Base-by-base conservation (phyloP, 306 rosid genomes). In the Prunus salicina region DNA sequence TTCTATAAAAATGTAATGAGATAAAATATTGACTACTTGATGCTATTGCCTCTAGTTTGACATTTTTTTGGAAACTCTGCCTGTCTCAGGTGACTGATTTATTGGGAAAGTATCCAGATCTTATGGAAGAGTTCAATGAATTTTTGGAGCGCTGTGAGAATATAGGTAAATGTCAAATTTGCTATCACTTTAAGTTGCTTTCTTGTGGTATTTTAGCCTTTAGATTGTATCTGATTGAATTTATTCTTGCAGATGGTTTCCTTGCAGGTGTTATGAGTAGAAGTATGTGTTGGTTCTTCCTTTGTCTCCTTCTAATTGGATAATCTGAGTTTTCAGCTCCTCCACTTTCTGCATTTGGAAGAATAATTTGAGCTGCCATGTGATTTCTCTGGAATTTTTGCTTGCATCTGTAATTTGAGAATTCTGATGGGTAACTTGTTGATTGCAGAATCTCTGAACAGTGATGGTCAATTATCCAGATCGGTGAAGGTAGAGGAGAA, bases 91-190 rank as follows among this genome's bases (percentile, higher is more conserved):
- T 91, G 76, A 86, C 91, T 19, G 98, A 91, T 87, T 78, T 95
- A 80, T 89, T 95, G 75, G 99, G 97, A 84, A 95, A 89, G 81
- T 78, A 89, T 83, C 88, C 97, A 14, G 99, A 92, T 80, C 97
- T 95, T 78, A 89, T 95, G 99, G 89, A 82, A 18, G 98, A 88
- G 76, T 95, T 95, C 73, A 89, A 88, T 81, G 97, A 92, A 77
- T 95, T 95, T 82, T 74, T 95, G 80, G 93, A 89, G 83, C 92
- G 89, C 60, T 95, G 97, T 80, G 96, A 95, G 82, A 92, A 87
- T 88, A 92, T 86, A 60, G 99, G 99, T 95, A 87, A 80, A 67
- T 80, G 19, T 65, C 63, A 64, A 58, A 41, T 62, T 3, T 27
- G 55, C 69, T 67, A 52, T 72, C 62, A 34, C 15, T 74, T 63